These are phyloP conservation scores for Parietaria judaica DNA, from an alignment of 306 rosid genomes.

Conservation along the genomic window DNA sequence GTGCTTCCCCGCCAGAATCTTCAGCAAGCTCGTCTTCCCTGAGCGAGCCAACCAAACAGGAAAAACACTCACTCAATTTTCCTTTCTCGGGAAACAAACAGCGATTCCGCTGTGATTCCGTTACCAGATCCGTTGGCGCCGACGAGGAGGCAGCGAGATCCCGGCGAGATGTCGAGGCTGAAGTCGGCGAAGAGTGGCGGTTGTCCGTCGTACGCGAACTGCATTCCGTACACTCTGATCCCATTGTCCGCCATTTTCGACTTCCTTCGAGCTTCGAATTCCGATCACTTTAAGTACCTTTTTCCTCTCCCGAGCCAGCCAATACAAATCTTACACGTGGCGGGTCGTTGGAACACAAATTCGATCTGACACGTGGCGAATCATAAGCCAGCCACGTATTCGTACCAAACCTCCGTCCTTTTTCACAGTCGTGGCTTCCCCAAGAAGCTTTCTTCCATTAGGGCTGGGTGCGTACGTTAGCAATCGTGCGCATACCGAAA, in stretches of 20 bases:
- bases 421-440: neutral
- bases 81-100: conserved; percentile 3
- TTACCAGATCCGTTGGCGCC: conserved; percentile 97
- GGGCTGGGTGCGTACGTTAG: conserved; percentile 9
- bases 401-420: neutral
- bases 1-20: conserved; percentile 81
- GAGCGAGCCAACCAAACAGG: neutral
- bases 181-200: conserved; percentile 67
- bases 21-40: conserved; percentile 88
- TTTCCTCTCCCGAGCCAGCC: neutral
- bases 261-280: neutral
- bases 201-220: conserved; percentile 55
- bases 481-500: neutral
- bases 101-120: neutral
- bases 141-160: conserved; percentile 90
- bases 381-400: neutral
- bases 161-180: conserved; percentile 53
- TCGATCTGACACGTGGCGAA: neutral
- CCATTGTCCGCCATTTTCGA: conserved; percentile 13
- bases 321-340: conserved; percentile 25
- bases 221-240: conserved; percentile 63
- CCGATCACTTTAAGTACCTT: conserved; percentile 7
- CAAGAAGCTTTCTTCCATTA: neutral
- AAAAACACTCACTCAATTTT: neutral
- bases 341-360: neutral